Conservation (phyloP, 768 basidiomycete genomes). For the Russula sp. region DNA sequence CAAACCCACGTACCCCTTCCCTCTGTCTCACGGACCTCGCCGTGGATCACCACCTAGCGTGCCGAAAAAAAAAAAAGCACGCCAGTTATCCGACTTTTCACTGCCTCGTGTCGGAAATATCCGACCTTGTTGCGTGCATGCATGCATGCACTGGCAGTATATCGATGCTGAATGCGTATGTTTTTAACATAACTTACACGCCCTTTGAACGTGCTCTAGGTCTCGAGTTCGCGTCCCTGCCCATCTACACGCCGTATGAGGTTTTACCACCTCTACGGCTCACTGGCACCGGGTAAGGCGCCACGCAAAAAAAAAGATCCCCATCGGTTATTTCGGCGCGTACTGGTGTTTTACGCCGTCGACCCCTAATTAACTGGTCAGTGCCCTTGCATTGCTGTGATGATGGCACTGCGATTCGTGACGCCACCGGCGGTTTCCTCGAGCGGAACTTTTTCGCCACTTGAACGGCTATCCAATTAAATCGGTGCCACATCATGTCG, state of each 20-base stretch:
- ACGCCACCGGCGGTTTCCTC: not conserved
- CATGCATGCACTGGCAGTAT: not conserved
- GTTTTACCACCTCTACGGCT: not conserved
- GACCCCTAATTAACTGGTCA: not conserved
- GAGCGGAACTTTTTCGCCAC: not conserved
- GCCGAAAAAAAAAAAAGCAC: not conserved
- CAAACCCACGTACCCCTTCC: not conserved
- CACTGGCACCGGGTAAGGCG: not conserved
- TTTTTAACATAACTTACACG: not conserved
- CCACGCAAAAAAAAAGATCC: not conserved
- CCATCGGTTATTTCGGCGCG: not conserved
- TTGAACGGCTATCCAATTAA: not conserved
- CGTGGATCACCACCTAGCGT: not conserved
- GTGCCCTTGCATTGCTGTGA: not conserved
- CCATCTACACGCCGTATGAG: not conserved
- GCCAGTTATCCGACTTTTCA: not conserved
- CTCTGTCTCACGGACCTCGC: not conserved
- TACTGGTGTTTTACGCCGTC: not conserved
- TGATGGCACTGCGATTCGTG: not conserved
- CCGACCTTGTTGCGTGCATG: not conserved
- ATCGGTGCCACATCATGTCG: not conserved
- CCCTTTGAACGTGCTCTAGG: not conserved
- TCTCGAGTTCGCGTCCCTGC: conserved; percentile 5
- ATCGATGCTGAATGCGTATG: not conserved
- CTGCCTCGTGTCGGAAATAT: not conserved